A percentile compares a stretch with the other conserved stretches of the same genome.
Conservation (phyloP, 2,329 filamentous ascomycete genomes). For the Ascochyta pisi region DNA sequence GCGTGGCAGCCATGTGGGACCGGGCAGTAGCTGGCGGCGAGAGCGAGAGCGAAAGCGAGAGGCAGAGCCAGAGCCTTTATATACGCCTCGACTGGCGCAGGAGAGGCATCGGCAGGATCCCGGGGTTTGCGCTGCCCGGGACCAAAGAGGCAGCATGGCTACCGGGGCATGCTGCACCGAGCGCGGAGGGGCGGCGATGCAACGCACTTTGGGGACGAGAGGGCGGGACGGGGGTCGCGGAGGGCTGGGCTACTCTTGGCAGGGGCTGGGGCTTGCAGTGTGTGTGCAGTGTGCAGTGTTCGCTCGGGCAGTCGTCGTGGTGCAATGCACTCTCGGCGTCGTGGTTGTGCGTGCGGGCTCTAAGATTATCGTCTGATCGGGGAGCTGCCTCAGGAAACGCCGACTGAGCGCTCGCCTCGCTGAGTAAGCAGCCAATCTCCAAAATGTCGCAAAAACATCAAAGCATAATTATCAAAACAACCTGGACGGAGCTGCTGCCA, state of each 20-base stretch:
- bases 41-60: slow-evolving; percentile 35
- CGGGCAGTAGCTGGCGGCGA: slow-evolving; percentile 57
- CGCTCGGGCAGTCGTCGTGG: neutral
- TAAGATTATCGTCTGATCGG: slow-evolving; percentile 14
- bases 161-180: slow-evolving; percentile 43
- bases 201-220: slow-evolving; percentile 21
- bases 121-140: slow-evolving; percentile 68
- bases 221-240: neutral
- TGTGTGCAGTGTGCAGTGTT: neutral
- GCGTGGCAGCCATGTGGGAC: slow-evolving; percentile 65
- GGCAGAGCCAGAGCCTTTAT: slow-evolving; percentile 33
- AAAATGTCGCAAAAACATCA: slow-evolving; percentile 12
- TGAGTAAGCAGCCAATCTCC: slow-evolving; percentile 14
- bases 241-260: neutral
- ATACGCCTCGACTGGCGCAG: slow-evolving; percentile 63
- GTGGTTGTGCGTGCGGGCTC: neutral
- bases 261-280: neutral
- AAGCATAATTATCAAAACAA: neutral
- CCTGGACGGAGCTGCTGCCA: neutral
- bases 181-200: slow-evolving; percentile 27
- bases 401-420: neutral
- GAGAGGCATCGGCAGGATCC: slow-evolving; percentile 67
- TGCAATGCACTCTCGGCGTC: neutral
- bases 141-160: slow-evolving; percentile 73
- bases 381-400: slow-evolving; percentile 2